These are phyloP conservation scores for Ophiosphaerella narmari DNA, from an alignment of 2,329 filamentous ascomycete genomes.

Conservation along the genomic window DNA sequence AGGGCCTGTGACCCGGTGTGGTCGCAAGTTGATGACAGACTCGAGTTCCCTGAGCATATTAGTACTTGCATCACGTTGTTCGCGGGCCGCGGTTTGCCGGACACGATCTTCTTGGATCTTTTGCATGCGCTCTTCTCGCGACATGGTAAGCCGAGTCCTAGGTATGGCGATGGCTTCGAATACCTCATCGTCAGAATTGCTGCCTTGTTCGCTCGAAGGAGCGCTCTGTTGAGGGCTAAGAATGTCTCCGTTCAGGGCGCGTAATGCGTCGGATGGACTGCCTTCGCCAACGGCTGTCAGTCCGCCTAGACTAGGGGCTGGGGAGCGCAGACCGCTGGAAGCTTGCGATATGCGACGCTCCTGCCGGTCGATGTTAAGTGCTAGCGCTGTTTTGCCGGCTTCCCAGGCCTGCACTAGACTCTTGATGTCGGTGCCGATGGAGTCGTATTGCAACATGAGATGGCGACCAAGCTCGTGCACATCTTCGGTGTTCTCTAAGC, in stretches of 20 bases:
- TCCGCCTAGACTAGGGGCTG: slow-evolving; percentile 65
- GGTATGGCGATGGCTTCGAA: slow-evolving; percentile 89
- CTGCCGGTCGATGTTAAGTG: slow-evolving; percentile 80
- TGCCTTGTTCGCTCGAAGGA: slow-evolving; percentile 54
- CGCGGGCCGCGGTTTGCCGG: slow-evolving; percentile 70
- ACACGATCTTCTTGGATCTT: slow-evolving; percentile 88
- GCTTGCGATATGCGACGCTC: slow-evolving; percentile 64
- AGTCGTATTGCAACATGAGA: slow-evolving; percentile 89
- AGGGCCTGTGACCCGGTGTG: slow-evolving; percentile 28
- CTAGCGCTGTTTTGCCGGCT: slow-evolving; percentile 76
- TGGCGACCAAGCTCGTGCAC: slow-evolving; percentile 74
- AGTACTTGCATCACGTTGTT: slow-evolving; percentile 78
- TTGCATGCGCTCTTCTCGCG: slow-evolving; percentile 82
- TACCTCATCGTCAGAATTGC: slow-evolving; percentile 71
- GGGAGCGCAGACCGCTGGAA: slow-evolving; percentile 53
- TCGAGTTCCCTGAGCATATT: slow-evolving; percentile 93
- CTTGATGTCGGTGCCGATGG: slow-evolving; percentile 85
- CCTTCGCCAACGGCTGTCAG: slow-evolving; percentile 60
- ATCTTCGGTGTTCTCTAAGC: slow-evolving; percentile 72
- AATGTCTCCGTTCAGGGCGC: slow-evolving; percentile 75
- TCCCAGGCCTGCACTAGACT: slow-evolving; percentile 57
- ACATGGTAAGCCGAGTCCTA: slow-evolving; percentile 68
- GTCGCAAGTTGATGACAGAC: slow-evolving; percentile 69
- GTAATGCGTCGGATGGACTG: slow-evolving; percentile 70
- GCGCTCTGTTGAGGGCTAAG: slow-evolving; percentile 49